These are phyloP conservation scores for Aureobasidium melanogenum DNA, from an alignment of 2,329 filamentous ascomycete genomes.

Conservation along the genomic window DNA sequence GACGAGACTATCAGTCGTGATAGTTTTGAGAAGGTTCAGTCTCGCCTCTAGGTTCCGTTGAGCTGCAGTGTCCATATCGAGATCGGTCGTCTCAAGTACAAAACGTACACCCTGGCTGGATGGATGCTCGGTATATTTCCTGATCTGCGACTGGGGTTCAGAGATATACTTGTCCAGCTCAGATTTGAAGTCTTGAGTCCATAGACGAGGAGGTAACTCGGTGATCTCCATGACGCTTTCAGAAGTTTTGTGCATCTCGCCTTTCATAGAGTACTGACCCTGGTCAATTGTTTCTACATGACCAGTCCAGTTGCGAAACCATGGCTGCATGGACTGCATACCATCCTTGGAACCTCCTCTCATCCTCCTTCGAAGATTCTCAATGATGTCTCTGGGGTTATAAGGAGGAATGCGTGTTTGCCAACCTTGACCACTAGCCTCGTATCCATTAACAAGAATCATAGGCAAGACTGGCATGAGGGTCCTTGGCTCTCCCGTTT, in stretches of 20 bases:
- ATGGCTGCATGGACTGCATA: slow-evolving; percentile 80
- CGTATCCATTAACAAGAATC: slow-evolving; percentile 88
- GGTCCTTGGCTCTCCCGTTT: slow-evolving; percentile 76
- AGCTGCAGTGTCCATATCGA: too few species aligned
- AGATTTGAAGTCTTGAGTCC: slow-evolving; percentile 98
- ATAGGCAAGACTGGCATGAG: slow-evolving; percentile 85
- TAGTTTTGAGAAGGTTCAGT: background rate
- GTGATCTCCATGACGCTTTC: slow-evolving; percentile 81
- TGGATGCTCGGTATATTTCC: background rate
- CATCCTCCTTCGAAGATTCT: slow-evolving; percentile 83
- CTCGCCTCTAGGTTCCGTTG: background rate
- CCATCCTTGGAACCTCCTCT: slow-evolving; percentile 47
- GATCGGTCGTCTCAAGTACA: background rate
- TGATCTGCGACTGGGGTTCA: background rate
- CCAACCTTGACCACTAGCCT: slow-evolving; percentile 98
- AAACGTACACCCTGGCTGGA: background rate
- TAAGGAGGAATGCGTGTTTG: slow-evolving; percentile 96
- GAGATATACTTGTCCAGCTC: slow-evolving; percentile 86
- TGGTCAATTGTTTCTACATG: slow-evolving; percentile 59
- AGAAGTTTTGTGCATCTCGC: slow-evolving; percentile 54
- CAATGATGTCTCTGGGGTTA: slow-evolving; percentile 81
- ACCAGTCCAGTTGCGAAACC: slow-evolving; percentile 95
- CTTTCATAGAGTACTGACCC: slow-evolving; percentile 43
- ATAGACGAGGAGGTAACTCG: slow-evolving; percentile 84
- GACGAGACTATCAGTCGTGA: slow-evolving; percentile 25